Base-by-base conservation (phyloP, 768 basidiomycete species). In the Jaapia argillacea region DNA sequence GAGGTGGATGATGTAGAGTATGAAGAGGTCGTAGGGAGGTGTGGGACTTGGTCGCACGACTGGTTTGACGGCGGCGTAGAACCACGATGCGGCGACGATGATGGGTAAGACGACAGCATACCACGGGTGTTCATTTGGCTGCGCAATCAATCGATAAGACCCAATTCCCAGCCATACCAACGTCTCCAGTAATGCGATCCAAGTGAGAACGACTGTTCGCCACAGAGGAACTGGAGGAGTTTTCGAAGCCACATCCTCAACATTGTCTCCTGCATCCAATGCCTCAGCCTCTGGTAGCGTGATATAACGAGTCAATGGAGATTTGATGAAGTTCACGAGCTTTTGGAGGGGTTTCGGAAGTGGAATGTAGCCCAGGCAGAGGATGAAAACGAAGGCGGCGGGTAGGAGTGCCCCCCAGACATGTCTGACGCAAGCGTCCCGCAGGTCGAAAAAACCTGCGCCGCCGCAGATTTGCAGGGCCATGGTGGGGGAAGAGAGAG, bases 1-100 rank as follows among this genome's bases (percentile, higher is more conserved):
- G 16, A 85, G 53, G 24, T 80, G 70, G 1, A 67, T 42, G 6
- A 69, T 20, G 51, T 79, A 85, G 2, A 89, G 56, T 1, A 61
- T 51, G 55, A 88, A 74, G 14, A 88, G 59, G 51, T 83, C 84
- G 49, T 61, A 71, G 14, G 81, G 81, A 2, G 72, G 68, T 0
- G 82, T 88, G 1, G 72, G 59, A 4, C 66, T 63, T 0, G 79
- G 76, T 28, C 64, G 63, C 23, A 69, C 53, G 12, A 81, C 61
- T 1, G 81, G 75, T 37, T 77, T 75, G 18, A 69, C 51, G 16
- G 75, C 57, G 1, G 80, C 75, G 51, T 85, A 87, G 28, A 83
- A 56, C 87, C 87, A 89, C 3, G 75, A 63, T 0, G 62, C 48
- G 0, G 77, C 74, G 21, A 74, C 52, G 24, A 81, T 54, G 39